phyloP scores from a whole-genome alignment of 768 basidiomycete species.

The Hydnomerulius pinastri region DNA sequence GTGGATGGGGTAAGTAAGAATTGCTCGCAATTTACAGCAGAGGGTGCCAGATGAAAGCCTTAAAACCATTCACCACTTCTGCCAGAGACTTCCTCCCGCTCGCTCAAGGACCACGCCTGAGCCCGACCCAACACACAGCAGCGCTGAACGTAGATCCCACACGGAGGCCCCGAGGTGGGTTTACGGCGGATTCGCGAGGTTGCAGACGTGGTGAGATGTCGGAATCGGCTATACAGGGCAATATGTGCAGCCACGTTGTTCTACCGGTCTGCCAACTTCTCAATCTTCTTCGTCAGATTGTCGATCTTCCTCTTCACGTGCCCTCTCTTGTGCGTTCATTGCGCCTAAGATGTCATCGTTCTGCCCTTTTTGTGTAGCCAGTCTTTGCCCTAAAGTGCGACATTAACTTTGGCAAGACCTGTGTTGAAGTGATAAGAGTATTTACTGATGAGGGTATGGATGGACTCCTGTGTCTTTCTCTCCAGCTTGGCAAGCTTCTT shows the following conservation, averaged over 20 bases:
- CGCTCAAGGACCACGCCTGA: too few species aligned
- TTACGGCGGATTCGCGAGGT: too few species aligned
- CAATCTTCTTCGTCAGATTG: conserved; percentile 67
- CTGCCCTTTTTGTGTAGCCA: conserved; percentile 77
- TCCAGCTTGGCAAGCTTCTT: conserved; percentile 89
- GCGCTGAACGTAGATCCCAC: too few species aligned
- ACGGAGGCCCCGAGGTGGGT: too few species aligned
- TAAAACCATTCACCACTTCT: too few species aligned
- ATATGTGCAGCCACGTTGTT: not conserved
- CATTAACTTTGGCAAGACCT: conserved; percentile 7
- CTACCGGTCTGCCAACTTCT: conserved; percentile 7
- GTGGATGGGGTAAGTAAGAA: too few species aligned
- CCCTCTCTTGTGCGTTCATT: conserved; percentile 74
- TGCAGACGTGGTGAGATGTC: too few species aligned
- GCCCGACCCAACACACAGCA: too few species aligned
- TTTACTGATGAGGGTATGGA: conserved; percentile 91
- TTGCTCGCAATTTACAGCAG: too few species aligned
- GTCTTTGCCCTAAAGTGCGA: conserved; percentile 63
- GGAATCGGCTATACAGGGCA: too few species aligned
- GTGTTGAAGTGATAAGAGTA: conserved; percentile 12
- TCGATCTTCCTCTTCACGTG: conserved; percentile 51
- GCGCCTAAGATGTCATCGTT: conserved; percentile 81
- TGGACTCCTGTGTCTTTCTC: conserved; percentile 86
- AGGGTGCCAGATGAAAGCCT: too few species aligned
- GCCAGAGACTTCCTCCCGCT: too few species aligned